phyloP scores from a whole-genome alignment of 768 basidiomycete genomes.

The Auriscalpium vulgare region DNA sequence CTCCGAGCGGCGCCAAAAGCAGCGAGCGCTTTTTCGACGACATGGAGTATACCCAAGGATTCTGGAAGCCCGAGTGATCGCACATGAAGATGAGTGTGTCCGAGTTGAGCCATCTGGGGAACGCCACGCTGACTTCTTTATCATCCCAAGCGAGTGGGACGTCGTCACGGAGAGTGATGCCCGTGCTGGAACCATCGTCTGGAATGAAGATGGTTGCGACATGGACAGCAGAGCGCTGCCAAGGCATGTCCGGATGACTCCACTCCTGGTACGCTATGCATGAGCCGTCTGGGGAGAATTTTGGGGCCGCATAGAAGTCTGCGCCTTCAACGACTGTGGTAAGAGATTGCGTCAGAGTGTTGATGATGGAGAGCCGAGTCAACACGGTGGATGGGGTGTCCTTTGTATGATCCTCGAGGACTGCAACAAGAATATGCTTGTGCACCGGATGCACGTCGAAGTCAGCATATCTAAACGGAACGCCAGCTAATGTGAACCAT shows the following conservation, averaged over 20 bases:
- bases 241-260: constrained; percentile 67
- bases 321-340: constrained; percentile 44
- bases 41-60: constrained; percentile 1
- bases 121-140: constrained; percentile 1
- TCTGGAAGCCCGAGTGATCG: constrained; percentile 6
- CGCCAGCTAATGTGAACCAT: constrained; percentile 22
- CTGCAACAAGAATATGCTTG: constrained; percentile 45
- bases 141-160: constrained; percentile 1
- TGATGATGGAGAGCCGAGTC: constrained; percentile 51
- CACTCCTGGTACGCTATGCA: constrained; percentile 58
- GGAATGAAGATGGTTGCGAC: constrained; percentile 38
- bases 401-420: constrained; percentile 66
- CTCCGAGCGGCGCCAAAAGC: neutral
- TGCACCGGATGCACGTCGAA: constrained; percentile 49
- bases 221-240: constrained; percentile 54
- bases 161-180: neutral
- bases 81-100: constrained; percentile 1
- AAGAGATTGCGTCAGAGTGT: constrained; percentile 36
- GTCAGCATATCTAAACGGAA: constrained; percentile 53
- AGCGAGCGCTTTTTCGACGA: neutral
- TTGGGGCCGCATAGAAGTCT: constrained; percentile 64
- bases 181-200: constrained; percentile 5
- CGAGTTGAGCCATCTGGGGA: constrained; percentile 2
- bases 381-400: constrained; percentile 42
- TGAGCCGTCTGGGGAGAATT: constrained; percentile 52